Evolutionary conservation across 768 basidiomycete species (phyloP), one percentile per base, ranked within the genome.

Genomic region (Amanita polypyramis): DNA sequence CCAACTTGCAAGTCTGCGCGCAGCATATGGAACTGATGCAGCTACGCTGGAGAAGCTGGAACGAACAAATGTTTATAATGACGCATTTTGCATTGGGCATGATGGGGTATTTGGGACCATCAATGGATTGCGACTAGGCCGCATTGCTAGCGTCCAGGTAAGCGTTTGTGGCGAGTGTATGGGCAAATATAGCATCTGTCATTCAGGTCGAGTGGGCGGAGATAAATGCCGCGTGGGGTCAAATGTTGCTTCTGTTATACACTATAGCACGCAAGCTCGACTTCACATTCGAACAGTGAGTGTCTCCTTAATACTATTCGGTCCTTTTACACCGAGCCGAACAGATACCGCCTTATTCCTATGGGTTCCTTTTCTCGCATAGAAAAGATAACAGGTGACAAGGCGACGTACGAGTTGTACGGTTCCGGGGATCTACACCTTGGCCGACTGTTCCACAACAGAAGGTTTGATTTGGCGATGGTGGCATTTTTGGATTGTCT

Each of bases 221-320:
- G 65, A 93, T 98, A 62, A 98, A 98, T 59, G 96, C 96, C 9
- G 96, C 96, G 14, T 96, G 95, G 93, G 96, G 96, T 1, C 85
- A 96, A 60, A 90, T 94, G 0, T 70, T 95, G n/a, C 73, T 98
- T 14, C 72, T 98, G 48, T 67, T 97, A 30, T 88, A 95, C 58
- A 91, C 91, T 5, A 79, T 99, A 42, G 91, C 91, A 9, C 75
- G 85, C 47, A 99, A 97, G 65, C 77, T 96, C 11, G 92, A 91
- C 52, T 90, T 82, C 58, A 79, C 77, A 3, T 97, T 96, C 56
- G 82, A 85, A 58, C 79, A 80, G 93, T 93, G 64, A 55, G 80
- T 50, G 11, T 37, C 23, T 20, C 0, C 8, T 9, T 11, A 21
- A 21, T 15, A n/a, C 20, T 11, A 19, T 25, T 15, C 38, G 5